Conservation (phyloP, 1,284 basidiomycete species). For the Rhodotorula sp. region DNA sequence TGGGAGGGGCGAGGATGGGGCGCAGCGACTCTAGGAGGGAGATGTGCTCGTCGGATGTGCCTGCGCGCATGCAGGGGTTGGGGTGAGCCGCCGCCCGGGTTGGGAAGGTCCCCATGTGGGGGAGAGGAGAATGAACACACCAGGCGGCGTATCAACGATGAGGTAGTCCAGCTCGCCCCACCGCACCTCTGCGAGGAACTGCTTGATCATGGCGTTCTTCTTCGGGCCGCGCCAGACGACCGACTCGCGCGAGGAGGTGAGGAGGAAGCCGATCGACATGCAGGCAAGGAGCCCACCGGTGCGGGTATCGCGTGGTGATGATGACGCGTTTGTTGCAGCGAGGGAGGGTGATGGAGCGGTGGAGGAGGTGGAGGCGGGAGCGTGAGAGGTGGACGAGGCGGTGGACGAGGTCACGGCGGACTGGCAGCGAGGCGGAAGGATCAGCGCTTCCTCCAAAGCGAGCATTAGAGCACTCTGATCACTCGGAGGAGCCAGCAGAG, state of each 20-base stretch:
- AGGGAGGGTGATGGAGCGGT: not conserved
- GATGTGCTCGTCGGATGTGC: slow-evolving; percentile 97
- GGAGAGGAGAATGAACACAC: slow-evolving; percentile 55
- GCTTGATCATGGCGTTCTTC: slow-evolving; percentile 99
- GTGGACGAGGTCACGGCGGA: not conserved
- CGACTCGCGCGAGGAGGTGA: slow-evolving; percentile 76
- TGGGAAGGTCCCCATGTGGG: slow-evolving; percentile 5
- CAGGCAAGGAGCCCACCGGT: slow-evolving; percentile 66
- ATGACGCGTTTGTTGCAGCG: not conserved
- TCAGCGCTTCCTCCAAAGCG: too few species aligned
- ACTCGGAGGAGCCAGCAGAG: not conserved
- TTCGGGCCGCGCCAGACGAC: slow-evolving; percentile 99
- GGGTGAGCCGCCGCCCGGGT: not conserved
- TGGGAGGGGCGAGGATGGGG: slow-evolving; percentile 58
- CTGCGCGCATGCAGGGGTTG: slow-evolving; percentile 54
- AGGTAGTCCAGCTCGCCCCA: slow-evolving; percentile 98
- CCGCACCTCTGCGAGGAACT: slow-evolving; percentile 92
- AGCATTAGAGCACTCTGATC: too few species aligned
- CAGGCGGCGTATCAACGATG: slow-evolving; percentile 95
- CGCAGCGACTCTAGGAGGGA: slow-evolving; percentile 91
- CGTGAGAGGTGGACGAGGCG: not conserved
- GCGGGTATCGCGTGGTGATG: not conserved
- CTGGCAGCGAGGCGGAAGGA: too few species aligned
- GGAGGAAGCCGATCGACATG: slow-evolving; percentile 95
- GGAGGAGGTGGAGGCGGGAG: not conserved